phyloP scores from a whole-genome alignment of 2,329 filamentous ascomycete species.

The Leptographium lundbergii region DNA sequence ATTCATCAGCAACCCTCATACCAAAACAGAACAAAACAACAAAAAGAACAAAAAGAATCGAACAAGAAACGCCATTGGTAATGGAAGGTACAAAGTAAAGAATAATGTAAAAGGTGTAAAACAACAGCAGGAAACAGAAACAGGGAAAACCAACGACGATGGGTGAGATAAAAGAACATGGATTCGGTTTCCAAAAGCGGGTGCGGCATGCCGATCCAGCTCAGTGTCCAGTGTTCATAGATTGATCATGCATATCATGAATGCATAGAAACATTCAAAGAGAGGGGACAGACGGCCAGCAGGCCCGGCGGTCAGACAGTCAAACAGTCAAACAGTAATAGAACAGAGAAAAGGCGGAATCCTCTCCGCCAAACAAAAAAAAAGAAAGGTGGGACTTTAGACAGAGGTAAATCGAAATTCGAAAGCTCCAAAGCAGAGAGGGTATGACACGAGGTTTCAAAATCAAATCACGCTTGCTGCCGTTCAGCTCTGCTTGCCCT shows the following conservation, averaged over 20 bases:
- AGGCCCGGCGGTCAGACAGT: slow-evolving; percentile 15
- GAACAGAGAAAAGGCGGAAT: slow-evolving; percentile 19
- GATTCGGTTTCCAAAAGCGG: background rate
- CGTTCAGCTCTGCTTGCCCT: slow-evolving; percentile 4
- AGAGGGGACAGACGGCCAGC: background rate
- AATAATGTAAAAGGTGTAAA: background rate
- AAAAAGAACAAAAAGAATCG: background rate
- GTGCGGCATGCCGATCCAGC: background rate
- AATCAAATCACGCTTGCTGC: background rate
- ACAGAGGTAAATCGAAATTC: background rate
- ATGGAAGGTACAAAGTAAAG: background rate
- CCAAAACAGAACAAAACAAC: background rate
- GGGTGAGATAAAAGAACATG: background rate
- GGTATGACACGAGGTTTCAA: background rate
- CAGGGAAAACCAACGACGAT: background rate
- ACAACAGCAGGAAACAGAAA: background rate
- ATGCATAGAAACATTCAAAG: slow-evolving; percentile 9
- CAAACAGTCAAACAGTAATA: slow-evolving; percentile 15
- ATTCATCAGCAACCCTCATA: background rate
- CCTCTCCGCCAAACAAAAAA: slow-evolving; percentile 8
- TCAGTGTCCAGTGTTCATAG: slow-evolving; percentile 4
- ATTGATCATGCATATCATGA: slow-evolving; percentile 11
- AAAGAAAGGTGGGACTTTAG: background rate
- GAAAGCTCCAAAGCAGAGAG: background rate
- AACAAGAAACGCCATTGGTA: background rate